Evolutionary conservation across 768 basidiomycete genomes (phyloP), one percentile per base, ranked within the genome.

Genomic region (Leccinum imitatum): DNA sequence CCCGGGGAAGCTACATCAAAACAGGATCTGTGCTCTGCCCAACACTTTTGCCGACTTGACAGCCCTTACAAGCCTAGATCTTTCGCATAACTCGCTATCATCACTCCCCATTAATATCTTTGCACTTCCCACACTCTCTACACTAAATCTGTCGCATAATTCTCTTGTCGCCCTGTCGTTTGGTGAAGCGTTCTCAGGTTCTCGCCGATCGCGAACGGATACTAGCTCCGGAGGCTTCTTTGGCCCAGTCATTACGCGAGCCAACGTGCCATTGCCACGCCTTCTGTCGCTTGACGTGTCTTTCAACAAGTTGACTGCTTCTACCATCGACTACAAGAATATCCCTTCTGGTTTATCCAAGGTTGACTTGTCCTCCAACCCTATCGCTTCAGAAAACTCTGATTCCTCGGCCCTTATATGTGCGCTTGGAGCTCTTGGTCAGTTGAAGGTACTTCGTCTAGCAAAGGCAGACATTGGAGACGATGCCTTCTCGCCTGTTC

Each of bases 61-160:
- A 1, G 79, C 80, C 21, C 78, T 94, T 19, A 85, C 86, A 13
- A 76, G 76, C 52, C 76, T 93, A 61, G 90, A 94, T 73, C 74
- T 94, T 35, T 92, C 91, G 0, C 80, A 89, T 69, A 93, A 93
- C 69, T 72, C 77, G 4, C 77, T 94, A 33, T 80, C 80, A 0
- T 74, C 81, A 5, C 78, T 93, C 11, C 91, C 91, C 1, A 65
- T 74, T 33, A 82, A 85, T 64, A 65, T 91, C 30, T 92, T 86
- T 64, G 77, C 87, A 13, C 82, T 93, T 19, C 89, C 91, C 7
- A 77, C 83, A 39, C 80, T 93, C 35, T 79, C 83, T 4, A 78
- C 72, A 27, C 78, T 93, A 53, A 90, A 92, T 62, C 61, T 93
- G 14, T 87, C 91, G 2, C 83, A 91, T 66, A 93, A 93, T 70